Evolutionary conservation across 768 basidiomycete species (phyloP).

Genomic region (Pulveroboletus ravenelii): DNA sequence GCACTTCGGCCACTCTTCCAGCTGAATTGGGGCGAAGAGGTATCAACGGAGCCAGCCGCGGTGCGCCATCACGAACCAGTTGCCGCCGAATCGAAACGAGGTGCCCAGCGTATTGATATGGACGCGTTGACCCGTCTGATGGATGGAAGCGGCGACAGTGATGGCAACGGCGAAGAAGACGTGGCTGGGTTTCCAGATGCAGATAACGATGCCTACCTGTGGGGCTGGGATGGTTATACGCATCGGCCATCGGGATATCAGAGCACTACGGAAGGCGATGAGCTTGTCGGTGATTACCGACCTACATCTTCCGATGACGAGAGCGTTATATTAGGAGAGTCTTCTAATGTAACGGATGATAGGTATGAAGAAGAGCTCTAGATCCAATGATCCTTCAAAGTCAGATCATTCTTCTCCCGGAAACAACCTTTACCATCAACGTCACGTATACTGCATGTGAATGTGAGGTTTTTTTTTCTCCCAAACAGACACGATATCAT

Average conservation of each 20-base stretch:
- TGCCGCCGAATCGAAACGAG: conserved; percentile 25
- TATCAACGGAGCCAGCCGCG: conserved; percentile 22
- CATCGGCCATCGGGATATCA: conserved; percentile 5
- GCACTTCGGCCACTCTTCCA: conserved; percentile 35
- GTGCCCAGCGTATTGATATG: conserved; percentile 46
- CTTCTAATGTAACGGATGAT: conserved; percentile 14
- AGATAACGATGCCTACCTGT: conserved; percentile 17
- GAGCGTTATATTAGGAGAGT: conserved; percentile 11
- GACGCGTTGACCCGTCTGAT: conserved; percentile 53
- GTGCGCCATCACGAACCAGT: not conserved
- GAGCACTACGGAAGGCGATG: conserved; percentile 22
- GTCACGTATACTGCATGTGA: conserved; percentile 4
- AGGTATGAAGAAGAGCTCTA: conserved; percentile 31
- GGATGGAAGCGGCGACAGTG: conserved; percentile 24
- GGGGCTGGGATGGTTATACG: conserved; percentile 12
- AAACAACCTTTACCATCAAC: not conserved
- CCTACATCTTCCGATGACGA: conserved; percentile 31
- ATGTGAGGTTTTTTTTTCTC: conserved; percentile 3
- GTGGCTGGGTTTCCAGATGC: conserved; percentile 16
- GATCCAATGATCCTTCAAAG: conserved; percentile 5
- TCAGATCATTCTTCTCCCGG: not conserved
- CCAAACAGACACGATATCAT: not conserved
- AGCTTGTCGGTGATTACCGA: conserved; percentile 46
- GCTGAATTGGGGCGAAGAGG: conserved; percentile 34
- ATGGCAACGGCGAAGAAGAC: conserved; percentile 22